Evolutionary conservation across 1,139 yeast genomes (phyloP).

Genomic region (Hyphopichia wangnamkhiaoensis): DNA sequence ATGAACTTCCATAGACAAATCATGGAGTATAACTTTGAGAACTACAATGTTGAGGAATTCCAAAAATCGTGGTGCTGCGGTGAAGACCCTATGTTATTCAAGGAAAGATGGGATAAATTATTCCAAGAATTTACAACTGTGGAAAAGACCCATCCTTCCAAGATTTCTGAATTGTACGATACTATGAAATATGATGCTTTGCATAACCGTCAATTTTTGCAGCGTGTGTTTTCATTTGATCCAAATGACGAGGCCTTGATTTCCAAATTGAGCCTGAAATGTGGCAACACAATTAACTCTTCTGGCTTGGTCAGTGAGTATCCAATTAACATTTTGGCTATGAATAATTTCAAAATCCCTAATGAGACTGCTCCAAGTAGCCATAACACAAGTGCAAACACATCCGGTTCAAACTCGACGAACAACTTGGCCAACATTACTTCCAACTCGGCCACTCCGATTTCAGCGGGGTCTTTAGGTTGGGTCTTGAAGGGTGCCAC

Average conservation of each 20-base stretch:
- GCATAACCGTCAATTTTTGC: slow-evolving; percentile 88
- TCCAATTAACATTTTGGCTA: slow-evolving; percentile 77
- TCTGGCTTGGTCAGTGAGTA: slow-evolving; percentile 71
- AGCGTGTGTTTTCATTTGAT: slow-evolving; percentile 77
- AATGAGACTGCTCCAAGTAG: slow-evolving; percentile 17
- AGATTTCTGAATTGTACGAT: slow-evolving; percentile 93
- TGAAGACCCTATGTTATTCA: slow-evolving; percentile 86
- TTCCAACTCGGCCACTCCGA: slow-evolving; percentile 27
- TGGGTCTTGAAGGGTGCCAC: slow-evolving; percentile 67
- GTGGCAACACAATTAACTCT: slow-evolving; percentile 59
- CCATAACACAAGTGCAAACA: slow-evolving; percentile 10
- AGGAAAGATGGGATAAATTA: slow-evolving; percentile 96
- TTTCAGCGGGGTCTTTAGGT: slow-evolving; percentile 69
- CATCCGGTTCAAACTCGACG: slow-evolving; percentile 25
- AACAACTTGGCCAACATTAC: slow-evolving; percentile 29
- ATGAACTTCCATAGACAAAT: slow-evolving; percentile 90
- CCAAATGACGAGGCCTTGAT: slow-evolving; percentile 50
- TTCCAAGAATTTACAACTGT: slow-evolving; percentile 90
- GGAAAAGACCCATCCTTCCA: slow-evolving; percentile 97
- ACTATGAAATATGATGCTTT: slow-evolving; percentile 98
- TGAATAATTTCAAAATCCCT: slow-evolving; percentile 70
- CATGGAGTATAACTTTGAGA: slow-evolving; percentile 77
- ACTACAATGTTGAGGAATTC: slow-evolving; percentile 64
- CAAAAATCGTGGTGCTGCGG: slow-evolving; percentile 95
- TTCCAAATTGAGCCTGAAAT: slow-evolving; percentile 31